phyloP scores from a whole-genome alignment of 306 rosid species.

The Calophaca sinica region DNA sequence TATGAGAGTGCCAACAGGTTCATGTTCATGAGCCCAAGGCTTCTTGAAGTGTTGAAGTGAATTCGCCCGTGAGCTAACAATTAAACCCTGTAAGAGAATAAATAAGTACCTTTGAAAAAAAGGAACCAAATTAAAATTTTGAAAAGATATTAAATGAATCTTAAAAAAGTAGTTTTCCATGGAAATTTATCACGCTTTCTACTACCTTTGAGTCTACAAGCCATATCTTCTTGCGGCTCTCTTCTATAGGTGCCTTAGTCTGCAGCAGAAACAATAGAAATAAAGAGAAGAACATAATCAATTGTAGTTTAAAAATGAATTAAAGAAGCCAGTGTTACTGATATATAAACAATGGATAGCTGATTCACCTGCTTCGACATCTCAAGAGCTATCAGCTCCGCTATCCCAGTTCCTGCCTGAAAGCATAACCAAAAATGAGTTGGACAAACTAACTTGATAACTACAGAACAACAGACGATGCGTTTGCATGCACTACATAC shows the following conservation, averaged over 20 bases:
- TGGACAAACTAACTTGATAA: constrained; percentile 23
- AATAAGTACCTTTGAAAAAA: constrained; percentile 20
- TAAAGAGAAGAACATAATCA: constrained; percentile 21
- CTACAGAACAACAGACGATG: constrained; percentile 6
- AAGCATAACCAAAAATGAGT: constrained; percentile 40
- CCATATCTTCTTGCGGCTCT: constrained; percentile 88
- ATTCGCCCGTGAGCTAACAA: constrained; percentile 80
- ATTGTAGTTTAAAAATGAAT: constrained; percentile 10
- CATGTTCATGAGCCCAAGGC: constrained; percentile 98
- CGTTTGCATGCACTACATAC: constrained; percentile 4
- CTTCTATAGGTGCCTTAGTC: constrained; percentile 79
- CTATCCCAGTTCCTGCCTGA: constrained; percentile 97
- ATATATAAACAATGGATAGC: background rate
- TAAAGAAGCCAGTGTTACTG: background rate
- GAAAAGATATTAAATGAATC: background rate
- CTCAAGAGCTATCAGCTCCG: constrained; percentile 95
- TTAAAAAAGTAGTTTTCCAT: background rate
- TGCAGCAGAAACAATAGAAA: constrained; percentile 43
- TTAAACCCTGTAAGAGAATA: constrained; percentile 71
- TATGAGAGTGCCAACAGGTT: constrained; percentile 69
- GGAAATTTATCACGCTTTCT: constrained; percentile 26
- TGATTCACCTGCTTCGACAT: constrained; percentile 69
- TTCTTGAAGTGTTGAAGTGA: constrained; percentile 91
- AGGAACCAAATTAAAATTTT: background rate
- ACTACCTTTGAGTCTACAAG: constrained; percentile 92